These are phyloP conservation scores for Pseudopithomyces chartarum DNA, from an alignment of 2,329 filamentous ascomycete species.

Conservation along the genomic window DNA sequence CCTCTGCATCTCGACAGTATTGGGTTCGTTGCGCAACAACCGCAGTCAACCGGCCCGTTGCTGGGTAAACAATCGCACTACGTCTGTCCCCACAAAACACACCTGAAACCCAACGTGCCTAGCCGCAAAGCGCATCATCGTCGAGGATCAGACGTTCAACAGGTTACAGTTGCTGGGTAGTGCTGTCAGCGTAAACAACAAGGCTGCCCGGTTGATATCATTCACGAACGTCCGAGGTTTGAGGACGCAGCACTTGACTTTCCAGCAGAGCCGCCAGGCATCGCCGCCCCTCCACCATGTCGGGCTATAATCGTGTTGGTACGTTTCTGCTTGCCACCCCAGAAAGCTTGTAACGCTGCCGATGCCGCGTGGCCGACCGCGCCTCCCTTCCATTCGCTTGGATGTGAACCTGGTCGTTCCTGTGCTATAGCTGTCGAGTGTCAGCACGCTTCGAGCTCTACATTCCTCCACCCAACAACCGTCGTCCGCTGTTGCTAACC, in stretches of 20 bases:
- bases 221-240: constrained; percentile 16
- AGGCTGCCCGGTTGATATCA: constrained; percentile 17
- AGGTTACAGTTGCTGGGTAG: constrained; percentile 18
- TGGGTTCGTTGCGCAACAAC: constrained; percentile 12
- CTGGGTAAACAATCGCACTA: constrained; percentile 34
- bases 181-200: constrained; percentile 10
- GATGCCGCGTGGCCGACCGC: constrained; percentile 10
- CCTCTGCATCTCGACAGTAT: not conserved
- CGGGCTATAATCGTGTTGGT: constrained; percentile 45
- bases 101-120: constrained; percentile 33
- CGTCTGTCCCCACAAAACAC: constrained; percentile 30
- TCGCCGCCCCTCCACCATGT: constrained; percentile 26
- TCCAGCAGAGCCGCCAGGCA: constrained; percentile 13
- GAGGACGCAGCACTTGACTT: constrained; percentile 22
- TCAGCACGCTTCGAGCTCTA: constrained; percentile 1
- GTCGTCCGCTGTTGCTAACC: constrained; percentile 17
- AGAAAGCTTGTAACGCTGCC: constrained; percentile 11
- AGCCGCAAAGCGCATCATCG: constrained; percentile 23
- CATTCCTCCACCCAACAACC: constrained; percentile 5
- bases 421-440: constrained; percentile 10
- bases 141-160: constrained; percentile 21
- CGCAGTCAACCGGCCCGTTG: constrained; percentile 22
- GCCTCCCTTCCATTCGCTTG: constrained; percentile 10
- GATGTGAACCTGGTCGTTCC: constrained; percentile 2
- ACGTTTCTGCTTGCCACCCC: constrained; percentile 22